Evolutionary conservation across 345 rosid genomes (phyloP).

Genomic region (Lepidium sativum): DNA sequence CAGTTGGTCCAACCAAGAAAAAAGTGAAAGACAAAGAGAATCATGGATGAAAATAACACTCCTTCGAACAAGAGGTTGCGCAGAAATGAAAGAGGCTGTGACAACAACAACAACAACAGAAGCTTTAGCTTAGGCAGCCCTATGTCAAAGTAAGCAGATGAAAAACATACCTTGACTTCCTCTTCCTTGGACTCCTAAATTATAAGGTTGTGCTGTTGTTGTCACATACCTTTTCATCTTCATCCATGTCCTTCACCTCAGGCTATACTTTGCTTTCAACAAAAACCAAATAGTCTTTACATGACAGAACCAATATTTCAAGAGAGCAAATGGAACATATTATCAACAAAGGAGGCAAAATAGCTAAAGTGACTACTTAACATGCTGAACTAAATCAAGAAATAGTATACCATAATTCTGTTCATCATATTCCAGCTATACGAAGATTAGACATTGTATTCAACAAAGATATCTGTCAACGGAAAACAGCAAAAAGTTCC

Average conservation of each 20-base stretch:
- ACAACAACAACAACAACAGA: not conserved
- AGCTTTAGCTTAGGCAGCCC: slow-evolving; percentile 2
- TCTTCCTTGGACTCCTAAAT: not conserved
- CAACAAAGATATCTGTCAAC: not conserved
- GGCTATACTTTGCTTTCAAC: not conserved
- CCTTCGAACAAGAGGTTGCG: slow-evolving; percentile 43
- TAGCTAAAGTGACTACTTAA: not conserved
- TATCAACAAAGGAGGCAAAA: not conserved
- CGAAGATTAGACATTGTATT: not conserved
- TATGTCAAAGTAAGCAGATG: not conserved
- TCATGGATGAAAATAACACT: not conserved
- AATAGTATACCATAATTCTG: not conserved
- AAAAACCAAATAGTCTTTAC: not conserved
- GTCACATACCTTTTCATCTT: not conserved
- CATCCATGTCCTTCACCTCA: not conserved
- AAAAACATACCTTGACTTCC: not conserved
- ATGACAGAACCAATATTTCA: not conserved
- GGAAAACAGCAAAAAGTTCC: not conserved
- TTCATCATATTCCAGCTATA: not conserved
- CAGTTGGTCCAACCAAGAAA: no score
- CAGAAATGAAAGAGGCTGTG: slow-evolving; percentile 34
- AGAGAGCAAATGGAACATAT: not conserved
- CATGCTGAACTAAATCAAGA: not conserved
- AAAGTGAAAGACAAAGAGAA: not conserved
- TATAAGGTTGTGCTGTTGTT: not conserved